phyloP scores from a whole-genome alignment of 345 rosid species.

The Gossypium mustelinum region DNA sequence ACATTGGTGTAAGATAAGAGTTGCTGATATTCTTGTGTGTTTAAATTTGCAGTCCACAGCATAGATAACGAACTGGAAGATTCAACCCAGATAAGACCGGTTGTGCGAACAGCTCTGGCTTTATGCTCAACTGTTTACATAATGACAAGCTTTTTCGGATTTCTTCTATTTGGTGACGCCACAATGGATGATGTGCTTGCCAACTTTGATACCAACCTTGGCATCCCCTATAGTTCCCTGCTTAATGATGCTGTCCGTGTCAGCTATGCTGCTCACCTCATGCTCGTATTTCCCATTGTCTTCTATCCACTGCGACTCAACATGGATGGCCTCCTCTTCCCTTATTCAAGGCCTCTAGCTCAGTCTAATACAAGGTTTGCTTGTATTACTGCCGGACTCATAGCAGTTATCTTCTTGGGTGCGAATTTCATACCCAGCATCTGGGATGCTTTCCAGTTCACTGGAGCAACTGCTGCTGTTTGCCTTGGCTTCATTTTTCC shows the following conservation, averaged over 20 bases:
- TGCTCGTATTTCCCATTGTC: conserved; percentile 89
- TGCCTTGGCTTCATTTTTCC: conserved; percentile 97
- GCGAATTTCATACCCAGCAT: conserved; percentile 92
- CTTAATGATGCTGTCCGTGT: conserved; percentile 80
- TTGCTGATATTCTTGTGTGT: conserved; percentile 16
- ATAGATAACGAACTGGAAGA: conserved; percentile 88
- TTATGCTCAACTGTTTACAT: conserved; percentile 73
- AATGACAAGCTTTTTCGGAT: conserved; percentile 76
- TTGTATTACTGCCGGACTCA: conserved; percentile 54
- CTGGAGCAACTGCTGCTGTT: conserved; percentile 92
- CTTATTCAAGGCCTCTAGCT: conserved; percentile 54
- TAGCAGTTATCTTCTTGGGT: conserved; percentile 59
- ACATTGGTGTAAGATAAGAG: neutral
- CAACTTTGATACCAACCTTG: conserved; percentile 77
- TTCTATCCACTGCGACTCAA: conserved; percentile 78
- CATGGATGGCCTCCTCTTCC: conserved; percentile 82
- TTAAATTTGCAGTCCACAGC: conserved; percentile 65
- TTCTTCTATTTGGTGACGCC: conserved; percentile 79
- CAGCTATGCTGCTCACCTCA: conserved; percentile 82
- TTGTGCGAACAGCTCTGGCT: conserved; percentile 64
- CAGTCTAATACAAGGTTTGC: conserved; percentile 63
- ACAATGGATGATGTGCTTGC: conserved; percentile 87
- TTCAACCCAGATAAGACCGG: conserved; percentile 53
- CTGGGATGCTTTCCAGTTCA: conserved; percentile 96
- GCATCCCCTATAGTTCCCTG: conserved; percentile 64